Percentiles rank a stretch among this genome's conserved stretches.
Evolutionary conservation across 352 stramenopile species (phyloP).

Genomic region (Phytophthora rubi): DNA sequence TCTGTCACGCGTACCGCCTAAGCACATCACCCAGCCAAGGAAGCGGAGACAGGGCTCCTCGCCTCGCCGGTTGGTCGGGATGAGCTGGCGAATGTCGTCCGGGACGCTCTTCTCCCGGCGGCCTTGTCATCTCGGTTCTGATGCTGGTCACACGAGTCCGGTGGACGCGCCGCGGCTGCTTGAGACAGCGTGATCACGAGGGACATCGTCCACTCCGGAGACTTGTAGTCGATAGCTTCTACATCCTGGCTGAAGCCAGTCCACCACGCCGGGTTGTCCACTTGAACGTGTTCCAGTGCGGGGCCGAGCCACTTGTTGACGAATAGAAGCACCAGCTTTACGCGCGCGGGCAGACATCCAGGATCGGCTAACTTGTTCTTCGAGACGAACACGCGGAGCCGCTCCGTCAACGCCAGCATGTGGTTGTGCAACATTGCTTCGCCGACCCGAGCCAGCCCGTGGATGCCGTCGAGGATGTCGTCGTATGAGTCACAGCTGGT

Average conservation of each 20-base stretch:
- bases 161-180: too few species aligned
- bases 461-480: constrained; percentile 17
- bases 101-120: constrained; percentile 10
- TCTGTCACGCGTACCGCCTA: background rate
- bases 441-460: background rate
- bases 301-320: background rate
- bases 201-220: background rate
- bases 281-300: background rate
- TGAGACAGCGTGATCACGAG: too few species aligned
- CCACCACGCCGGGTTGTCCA: background rate
- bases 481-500: constrained; percentile 13
- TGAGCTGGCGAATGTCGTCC: constrained; percentile 3
- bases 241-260: background rate
- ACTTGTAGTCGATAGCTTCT: constrained; percentile 22
- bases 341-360: background rate
- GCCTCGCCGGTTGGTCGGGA: background rate
- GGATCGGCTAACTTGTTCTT: constrained; percentile 25
- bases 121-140: background rate
- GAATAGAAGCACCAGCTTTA: constrained; percentile 6
- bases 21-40: constrained; percentile 1
- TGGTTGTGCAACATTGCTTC: too few species aligned
- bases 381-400: background rate
- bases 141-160: background rate
- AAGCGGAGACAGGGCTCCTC: constrained; percentile 17
- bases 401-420: too few species aligned